Evolutionary conservation across 768 basidiomycete species (phyloP), one percentile per base, ranked within the genome.

Genomic region (Xerocomus brunneocitrinus): DNA sequence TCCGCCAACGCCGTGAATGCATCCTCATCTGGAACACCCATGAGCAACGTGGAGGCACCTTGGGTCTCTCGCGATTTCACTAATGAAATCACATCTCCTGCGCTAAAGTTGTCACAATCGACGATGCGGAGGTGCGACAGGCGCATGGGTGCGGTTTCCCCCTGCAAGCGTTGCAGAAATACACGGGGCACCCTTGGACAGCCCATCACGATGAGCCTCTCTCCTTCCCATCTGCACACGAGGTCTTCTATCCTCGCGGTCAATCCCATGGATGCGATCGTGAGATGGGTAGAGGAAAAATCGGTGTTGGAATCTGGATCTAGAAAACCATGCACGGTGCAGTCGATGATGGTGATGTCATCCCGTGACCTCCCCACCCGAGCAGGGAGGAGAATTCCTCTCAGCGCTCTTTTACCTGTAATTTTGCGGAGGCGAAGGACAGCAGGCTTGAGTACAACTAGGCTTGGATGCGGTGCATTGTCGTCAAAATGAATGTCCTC

Each of bases 91-190:
- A 49, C 31, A 12, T 53, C 50, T 27, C 38, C 50, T 30, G 38
- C 55, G 8, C 43, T 12, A 24, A 57, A 47, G 22, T 52, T 38
- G 24, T 48, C 55, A n/a, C 57, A 57, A 12, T 58, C 57, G 22
- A 44, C 28, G 39, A 58, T 48, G 0, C 12, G 46, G 10, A 58
- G 55, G 10, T 16, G 44, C 3, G 54, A 57, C 24, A 57, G 14
- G 34, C n/a, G 14, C 44, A 22, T 16, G 4, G 56, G 48, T 4
- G 48, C 48, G 0, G 31, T 16, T 7, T 40, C 52, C 12, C 46
- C 52, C 4, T 43, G 31, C 47, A 56, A 24, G 28, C 47, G 4
- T 10, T 49, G 36, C 4, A 57, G 38, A 41, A 57, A 56, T 13
- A 38, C 1, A 5, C 45, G 35, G 3, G 55, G 39, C 35, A 57